Evolutionary conservation across 2,329 filamentous ascomycete species (phyloP).

Genomic region (Trichoderma breve): DNA sequence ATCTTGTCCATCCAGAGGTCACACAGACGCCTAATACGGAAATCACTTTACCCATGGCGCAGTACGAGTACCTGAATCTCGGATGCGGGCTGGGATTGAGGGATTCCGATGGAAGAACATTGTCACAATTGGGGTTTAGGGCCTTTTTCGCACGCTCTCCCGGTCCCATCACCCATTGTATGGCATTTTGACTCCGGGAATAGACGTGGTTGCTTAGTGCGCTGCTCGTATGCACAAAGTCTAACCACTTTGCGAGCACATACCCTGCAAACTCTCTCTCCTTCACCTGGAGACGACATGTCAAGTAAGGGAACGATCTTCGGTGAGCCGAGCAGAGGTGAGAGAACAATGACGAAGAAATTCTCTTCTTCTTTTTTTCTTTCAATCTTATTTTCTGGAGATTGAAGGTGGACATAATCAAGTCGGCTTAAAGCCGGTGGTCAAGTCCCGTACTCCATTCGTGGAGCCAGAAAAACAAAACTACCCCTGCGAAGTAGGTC

Average conservation of each 20-base stretch:
- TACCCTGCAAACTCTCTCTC: conserved; percentile 7
- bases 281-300: neutral
- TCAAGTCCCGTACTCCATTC: neutral
- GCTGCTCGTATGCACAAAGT: neutral
- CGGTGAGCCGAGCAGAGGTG: neutral
- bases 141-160: neutral
- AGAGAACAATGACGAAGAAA: neutral
- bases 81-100: neutral
- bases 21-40: conserved; percentile 30
- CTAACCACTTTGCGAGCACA: neutral
- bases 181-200: neutral
- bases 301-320: neutral
- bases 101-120: neutral
- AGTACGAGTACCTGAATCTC: conserved; percentile 11
- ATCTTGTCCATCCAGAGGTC: conserved; percentile 25
- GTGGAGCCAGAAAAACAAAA: neutral
- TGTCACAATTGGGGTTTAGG: neutral
- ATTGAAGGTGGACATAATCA: neutral
- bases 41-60: conserved; percentile 27
- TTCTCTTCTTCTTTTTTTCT: neutral
- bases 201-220: neutral
- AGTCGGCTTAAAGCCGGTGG: neutral
- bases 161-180: neutral
- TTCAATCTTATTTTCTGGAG: neutral
- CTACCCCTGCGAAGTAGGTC: conserved; percentile 16